Evolutionary conservation across 176 grass and related monocot species (phyloP), one percentile per base, ranked within the genome.

Genomic region (Triticum turgidum): DNA sequence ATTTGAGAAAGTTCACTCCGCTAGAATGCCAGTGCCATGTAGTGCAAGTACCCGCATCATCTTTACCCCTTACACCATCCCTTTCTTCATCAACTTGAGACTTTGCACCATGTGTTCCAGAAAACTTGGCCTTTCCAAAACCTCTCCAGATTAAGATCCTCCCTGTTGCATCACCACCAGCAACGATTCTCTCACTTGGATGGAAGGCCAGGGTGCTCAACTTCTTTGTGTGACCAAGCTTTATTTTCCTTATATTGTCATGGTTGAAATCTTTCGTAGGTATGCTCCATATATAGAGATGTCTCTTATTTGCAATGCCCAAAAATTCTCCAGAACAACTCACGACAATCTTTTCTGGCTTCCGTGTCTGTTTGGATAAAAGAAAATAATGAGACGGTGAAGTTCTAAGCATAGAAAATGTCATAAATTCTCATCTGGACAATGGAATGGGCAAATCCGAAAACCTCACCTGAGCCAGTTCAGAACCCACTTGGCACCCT

Each of bases 1-100:
- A 99, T 14, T 84, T 84, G 29, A 99, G 90, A 89, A 99, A 96
- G 21, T 84, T 87, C 51, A 99, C 82, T 84, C 32, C 59, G 39
- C 86, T 88, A 73, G 97, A 77, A 79, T 99, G 97, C 97, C 97
- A 99, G 84, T 99, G 94, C 89, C 87, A 91, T 59, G 97, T 96
- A 6, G 94, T 80, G 65, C 94, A 99, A 47, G 77, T 89, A 33
- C 90, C 94, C 7, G 92, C 97, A 79, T 99, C 97, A 81, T 96
- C 92, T 11, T 88, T 22, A 39, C 72, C 82, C 79, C 92, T 91
- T 32, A 99, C 85, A 54, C 94, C 94, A 91, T 88, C 90, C 51
- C 83, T 99, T 21, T 88, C 94, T n/a, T 91, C 90, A 81, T 92
- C 72, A 65, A 10, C 44, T 77, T 86, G 56, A 3, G 77, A 83